A percentile compares a stretch with the other conserved stretches of the same genome.
These are phyloP conservation scores for Xanthoparmelia taractica DNA, from an alignment of 495 filamentous ascomycete genomes.

Conservation along the genomic window DNA sequence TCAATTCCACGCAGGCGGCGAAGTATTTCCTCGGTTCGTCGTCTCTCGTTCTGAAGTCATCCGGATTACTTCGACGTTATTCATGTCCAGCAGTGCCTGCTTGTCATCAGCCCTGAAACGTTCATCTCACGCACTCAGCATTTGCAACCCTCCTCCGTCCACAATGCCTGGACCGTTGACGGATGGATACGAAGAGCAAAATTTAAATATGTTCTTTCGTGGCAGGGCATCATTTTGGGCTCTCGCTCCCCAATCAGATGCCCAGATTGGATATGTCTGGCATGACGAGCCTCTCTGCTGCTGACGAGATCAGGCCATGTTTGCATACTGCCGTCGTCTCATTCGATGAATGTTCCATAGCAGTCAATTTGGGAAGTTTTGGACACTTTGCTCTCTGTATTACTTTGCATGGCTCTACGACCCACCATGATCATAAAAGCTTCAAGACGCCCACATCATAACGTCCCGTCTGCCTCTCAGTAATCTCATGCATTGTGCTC, in stretches of 20 bases:
- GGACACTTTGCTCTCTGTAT: neutral
- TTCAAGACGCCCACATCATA: neutral
- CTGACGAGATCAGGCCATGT: slow-evolving; percentile 10
- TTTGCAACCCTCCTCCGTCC: neutral
- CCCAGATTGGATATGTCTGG: neutral
- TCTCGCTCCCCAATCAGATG: slow-evolving; percentile 5
- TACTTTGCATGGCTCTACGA: neutral
- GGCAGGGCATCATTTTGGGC: neutral
- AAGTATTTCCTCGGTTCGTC: neutral
- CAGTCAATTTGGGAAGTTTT: neutral
- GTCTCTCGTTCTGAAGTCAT: neutral
- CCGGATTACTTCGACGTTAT: slow-evolving; percentile 6
- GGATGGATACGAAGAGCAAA: neutral
- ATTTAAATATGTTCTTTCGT: neutral
- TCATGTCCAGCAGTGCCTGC: neutral
- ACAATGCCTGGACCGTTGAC: neutral
- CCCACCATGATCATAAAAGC: neutral
- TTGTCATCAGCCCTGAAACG: neutral
- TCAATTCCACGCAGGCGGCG: neutral
- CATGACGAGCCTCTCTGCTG: slow-evolving; percentile 6
- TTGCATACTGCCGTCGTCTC: neutral
- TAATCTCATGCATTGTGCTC: neutral
- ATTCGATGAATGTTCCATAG: neutral
- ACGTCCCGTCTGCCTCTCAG: neutral
- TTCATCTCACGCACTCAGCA: neutral